These are phyloP conservation scores for Dothideomycetidae sp. DNA, from an alignment of 2,329 filamentous ascomycete genomes.

Conservation along the genomic window DNA sequence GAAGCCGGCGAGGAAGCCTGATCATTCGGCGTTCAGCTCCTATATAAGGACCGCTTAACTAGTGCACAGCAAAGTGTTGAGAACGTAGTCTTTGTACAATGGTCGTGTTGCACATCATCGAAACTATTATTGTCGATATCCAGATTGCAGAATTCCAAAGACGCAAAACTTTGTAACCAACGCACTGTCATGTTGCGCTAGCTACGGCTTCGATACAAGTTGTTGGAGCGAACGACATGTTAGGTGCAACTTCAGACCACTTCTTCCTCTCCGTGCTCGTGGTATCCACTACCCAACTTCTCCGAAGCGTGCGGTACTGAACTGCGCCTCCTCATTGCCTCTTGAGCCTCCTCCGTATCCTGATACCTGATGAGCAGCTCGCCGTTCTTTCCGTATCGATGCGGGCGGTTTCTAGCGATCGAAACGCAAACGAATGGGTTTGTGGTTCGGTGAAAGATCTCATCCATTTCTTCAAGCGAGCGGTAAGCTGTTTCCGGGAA, in stretches of 20 bases:
- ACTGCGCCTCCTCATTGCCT: slow-evolving; percentile 7
- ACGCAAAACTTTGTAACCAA: no score
- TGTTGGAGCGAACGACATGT: not conserved
- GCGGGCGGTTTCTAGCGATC: slow-evolving; percentile 37
- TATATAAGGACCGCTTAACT: no score
- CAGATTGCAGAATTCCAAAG: no score
- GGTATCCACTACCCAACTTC: slow-evolving; percentile 12
- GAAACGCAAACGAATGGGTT: slow-evolving; percentile 34
- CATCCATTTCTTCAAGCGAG: slow-evolving; percentile 52
- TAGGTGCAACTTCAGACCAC: not conserved
- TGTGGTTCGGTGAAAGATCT: slow-evolving; percentile 45
- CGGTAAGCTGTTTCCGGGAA: slow-evolving; percentile 48
- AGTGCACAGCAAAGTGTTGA: no score
- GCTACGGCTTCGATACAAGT: no score
- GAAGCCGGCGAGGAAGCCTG: no score
- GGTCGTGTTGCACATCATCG: no score
- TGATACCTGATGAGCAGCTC: slow-evolving; percentile 41
- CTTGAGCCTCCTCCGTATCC: slow-evolving; percentile 21
- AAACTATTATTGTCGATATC: no score
- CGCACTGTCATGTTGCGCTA: no score
- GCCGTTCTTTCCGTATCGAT: slow-evolving; percentile 44
- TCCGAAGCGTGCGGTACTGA: slow-evolving; percentile 6
- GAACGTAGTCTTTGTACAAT: no score
- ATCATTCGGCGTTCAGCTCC: no score
- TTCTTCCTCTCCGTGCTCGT: not conserved